These are phyloP conservation scores for Erucastrum elatum DNA, from an alignment of 345 rosid species.

Conservation along the genomic window DNA sequence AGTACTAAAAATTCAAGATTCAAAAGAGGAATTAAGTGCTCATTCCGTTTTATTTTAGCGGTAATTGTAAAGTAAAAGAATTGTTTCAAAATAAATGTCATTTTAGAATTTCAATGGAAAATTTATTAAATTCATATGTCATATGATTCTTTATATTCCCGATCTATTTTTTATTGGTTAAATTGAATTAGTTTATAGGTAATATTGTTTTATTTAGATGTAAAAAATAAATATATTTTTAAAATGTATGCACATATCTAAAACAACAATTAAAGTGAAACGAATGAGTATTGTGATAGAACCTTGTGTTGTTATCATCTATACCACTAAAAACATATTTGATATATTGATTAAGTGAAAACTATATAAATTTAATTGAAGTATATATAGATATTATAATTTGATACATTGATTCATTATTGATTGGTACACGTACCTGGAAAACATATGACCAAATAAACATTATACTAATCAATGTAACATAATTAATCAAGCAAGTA, in stretches of 20 bases:
- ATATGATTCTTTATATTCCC: too few relatives aligned
- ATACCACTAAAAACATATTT: neutral
- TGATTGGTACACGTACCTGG: neutral
- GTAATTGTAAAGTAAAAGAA: too few relatives aligned
- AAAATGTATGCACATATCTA: neutral
- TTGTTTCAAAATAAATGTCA: too few relatives aligned
- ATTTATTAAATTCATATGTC: too few relatives aligned
- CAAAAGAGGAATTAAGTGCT: neutral
- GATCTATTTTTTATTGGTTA: neutral
- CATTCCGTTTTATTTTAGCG: too few relatives aligned
- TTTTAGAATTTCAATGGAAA: too few relatives aligned
- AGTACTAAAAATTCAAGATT: neutral
- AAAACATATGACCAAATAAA: conserved; percentile 15
- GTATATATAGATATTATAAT: neutral
- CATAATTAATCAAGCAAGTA: too few relatives aligned
- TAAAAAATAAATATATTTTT: too few relatives aligned
- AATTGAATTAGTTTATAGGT: too few relatives aligned
- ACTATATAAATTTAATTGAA: neutral
- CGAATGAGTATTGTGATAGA: neutral
- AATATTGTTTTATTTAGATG: too few relatives aligned
- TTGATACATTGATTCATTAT: neutral
- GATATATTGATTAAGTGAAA: neutral
- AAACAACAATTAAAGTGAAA: too few relatives aligned
- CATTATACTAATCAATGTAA: neutral
- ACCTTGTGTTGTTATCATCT: neutral